Evolutionary conservation across 495 filamentous ascomycete genomes (phyloP).

Genomic region (Neurospora sp.): DNA sequence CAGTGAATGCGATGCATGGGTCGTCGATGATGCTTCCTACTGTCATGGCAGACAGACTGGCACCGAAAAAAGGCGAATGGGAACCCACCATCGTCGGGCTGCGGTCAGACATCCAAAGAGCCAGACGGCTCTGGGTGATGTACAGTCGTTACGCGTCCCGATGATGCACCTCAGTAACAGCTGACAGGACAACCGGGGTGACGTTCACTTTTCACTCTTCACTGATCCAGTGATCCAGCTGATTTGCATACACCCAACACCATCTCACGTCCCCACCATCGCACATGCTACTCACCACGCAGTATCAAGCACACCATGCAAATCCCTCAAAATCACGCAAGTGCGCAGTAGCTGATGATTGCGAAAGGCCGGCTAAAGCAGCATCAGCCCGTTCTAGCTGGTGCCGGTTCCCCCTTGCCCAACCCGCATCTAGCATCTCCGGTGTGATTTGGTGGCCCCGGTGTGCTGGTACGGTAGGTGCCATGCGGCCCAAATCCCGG

Average conservation of each 20-base stretch:
- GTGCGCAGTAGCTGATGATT: background rate
- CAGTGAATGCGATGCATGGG: background rate
- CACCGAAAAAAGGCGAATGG: background rate
- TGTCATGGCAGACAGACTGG: background rate
- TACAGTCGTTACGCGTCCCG: background rate
- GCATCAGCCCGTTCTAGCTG: background rate
- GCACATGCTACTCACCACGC: background rate
- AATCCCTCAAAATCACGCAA: background rate
- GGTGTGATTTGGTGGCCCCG: background rate
- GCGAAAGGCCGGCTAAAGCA: background rate
- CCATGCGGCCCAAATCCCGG: background rate
- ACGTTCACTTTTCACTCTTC: background rate
- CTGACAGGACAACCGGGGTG: background rate
- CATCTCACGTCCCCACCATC: background rate
- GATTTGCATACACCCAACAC: background rate
- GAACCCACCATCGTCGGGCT: background rate
- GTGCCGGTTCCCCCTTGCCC: background rate
- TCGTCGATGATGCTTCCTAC: background rate
- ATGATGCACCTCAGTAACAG: background rate
- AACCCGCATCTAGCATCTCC: background rate
- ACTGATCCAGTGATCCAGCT: background rate
- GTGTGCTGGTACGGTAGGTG: background rate
- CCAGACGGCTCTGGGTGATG: background rate
- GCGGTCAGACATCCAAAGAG: background rate
- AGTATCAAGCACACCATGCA: background rate